phyloP scores from a whole-genome alignment of 495 filamentous ascomycete species.

The Sphaerosporella brunnea region DNA sequence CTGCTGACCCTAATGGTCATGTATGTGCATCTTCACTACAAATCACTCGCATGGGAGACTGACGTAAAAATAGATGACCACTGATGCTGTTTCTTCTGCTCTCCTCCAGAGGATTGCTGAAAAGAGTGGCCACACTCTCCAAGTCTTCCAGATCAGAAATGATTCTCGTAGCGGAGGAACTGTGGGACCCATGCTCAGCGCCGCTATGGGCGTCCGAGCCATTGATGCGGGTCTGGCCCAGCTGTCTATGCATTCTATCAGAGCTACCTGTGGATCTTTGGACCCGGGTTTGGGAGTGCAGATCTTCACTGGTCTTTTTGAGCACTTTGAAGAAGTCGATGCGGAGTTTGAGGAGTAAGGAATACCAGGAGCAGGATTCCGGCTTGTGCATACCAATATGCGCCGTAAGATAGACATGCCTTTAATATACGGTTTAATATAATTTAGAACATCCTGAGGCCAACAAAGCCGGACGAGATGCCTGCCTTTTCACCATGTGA shows the following conservation, averaged over 20 bases:
- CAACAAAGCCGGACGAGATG: too few species aligned
- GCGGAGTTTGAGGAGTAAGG: slow-evolving; percentile 49
- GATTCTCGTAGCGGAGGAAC: slow-evolving; percentile 77
- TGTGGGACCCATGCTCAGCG: slow-evolving; percentile 80
- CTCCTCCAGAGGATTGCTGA: slow-evolving; percentile 59
- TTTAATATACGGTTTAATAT: too few species aligned
- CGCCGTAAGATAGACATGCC: too few species aligned
- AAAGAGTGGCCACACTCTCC: slow-evolving; percentile 48
- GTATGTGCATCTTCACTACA: slow-evolving; percentile 16
- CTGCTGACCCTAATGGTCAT: slow-evolving; percentile 77
- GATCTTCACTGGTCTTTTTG: slow-evolving; percentile 78
- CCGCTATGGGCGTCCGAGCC: slow-evolving; percentile 62
- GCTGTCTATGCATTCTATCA: slow-evolving; percentile 84
- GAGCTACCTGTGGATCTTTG: slow-evolving; percentile 69
- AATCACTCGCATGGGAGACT: not conserved
- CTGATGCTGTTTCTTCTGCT: slow-evolving; percentile 61
- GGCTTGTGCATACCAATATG: too few species aligned
- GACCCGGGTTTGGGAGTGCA: slow-evolving; percentile 82
- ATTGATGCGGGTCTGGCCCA: slow-evolving; percentile 86
- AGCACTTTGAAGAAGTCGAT: slow-evolving; percentile 75
- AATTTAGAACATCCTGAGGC: too few species aligned
- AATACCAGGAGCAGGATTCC: too few species aligned
- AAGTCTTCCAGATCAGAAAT: slow-evolving; percentile 91
- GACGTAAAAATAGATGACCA: slow-evolving; percentile 42
- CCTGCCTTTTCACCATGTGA: too few species aligned